These are phyloP conservation scores for Alternaria brassicicola DNA, from an alignment of 2,329 filamentous ascomycete species.

Conservation along the genomic window DNA sequence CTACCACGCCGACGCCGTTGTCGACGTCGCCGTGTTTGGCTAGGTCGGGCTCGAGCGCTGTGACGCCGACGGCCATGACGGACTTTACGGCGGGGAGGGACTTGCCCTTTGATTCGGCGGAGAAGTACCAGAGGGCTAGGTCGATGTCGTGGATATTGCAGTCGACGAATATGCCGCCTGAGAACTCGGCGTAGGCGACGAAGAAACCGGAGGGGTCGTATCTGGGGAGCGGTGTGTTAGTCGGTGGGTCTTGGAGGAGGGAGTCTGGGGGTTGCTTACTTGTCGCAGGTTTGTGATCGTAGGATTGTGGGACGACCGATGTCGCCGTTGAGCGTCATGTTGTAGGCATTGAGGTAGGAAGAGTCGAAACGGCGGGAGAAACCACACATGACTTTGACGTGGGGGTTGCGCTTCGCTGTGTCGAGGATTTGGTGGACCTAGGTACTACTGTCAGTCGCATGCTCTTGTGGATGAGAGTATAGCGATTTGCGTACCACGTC, in stretches of 20 bases:
- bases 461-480: not conserved
- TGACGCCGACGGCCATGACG: conserved; percentile 63
- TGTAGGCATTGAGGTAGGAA: conserved; percentile 66
- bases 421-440: conserved; percentile 67
- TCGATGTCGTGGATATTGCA: conserved; percentile 75
- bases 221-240: not conserved
- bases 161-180: conserved; percentile 73
- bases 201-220: conserved; percentile 70
- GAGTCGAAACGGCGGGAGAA: conserved; percentile 71
- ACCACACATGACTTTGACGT: conserved; percentile 70
- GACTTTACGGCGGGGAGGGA: conserved; percentile 58
- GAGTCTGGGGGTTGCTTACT: conserved; percentile 31
- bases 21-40: conserved; percentile 65
- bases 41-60: conserved; percentile 64
- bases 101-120: conserved; percentile 22
- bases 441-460: not conserved
- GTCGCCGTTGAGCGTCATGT: conserved; percentile 58
- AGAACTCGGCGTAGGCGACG: conserved; percentile 69
- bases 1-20: conserved; percentile 68
- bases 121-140: conserved; percentile 67
- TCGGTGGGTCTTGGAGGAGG: not conserved
- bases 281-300: conserved; percentile 71
- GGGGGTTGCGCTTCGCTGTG: conserved; percentile 60
- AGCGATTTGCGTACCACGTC: conserved; percentile 58
- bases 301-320: conserved; percentile 67